A percentile compares a stretch with the other conserved stretches of the same genome.
phyloP scores from a whole-genome alignment of 2,329 filamentous ascomycete species.

The Aspergillus persii region DNA sequence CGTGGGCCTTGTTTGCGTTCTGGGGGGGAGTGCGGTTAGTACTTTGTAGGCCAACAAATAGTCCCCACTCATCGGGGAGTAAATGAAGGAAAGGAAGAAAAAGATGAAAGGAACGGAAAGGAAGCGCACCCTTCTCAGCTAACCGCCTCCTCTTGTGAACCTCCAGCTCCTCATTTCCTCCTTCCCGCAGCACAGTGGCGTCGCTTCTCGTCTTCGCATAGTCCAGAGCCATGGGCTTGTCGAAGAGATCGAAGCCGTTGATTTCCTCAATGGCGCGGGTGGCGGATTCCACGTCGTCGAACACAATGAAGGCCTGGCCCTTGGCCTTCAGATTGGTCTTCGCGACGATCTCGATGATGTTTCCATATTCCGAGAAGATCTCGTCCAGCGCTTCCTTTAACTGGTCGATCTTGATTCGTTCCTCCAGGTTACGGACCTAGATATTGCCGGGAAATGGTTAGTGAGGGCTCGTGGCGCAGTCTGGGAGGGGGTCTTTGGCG shows the following conservation, averaged over 20 bases:
- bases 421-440: constrained; percentile 78
- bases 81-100: constrained; percentile 9
- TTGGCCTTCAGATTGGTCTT: constrained; percentile 90
- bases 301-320: constrained; percentile 94
- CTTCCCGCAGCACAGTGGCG: constrained; percentile 73
- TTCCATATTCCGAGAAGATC: constrained; percentile 87
- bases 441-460: constrained; percentile 6
- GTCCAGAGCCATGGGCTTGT: constrained; percentile 82
- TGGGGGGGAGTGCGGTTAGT: constrained; percentile 26
- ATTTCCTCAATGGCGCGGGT: constrained; percentile 79
- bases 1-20: constrained; percentile 79
- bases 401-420: constrained; percentile 78
- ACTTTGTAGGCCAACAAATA: too few relatives aligned
- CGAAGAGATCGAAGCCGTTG: constrained; percentile 89
- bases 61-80: too few relatives aligned
- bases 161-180: constrained; percentile 79
- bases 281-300: constrained; percentile 76
- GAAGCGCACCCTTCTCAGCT: constrained; percentile 76
- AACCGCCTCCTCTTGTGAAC: constrained; percentile 77
- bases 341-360: constrained; percentile 77
- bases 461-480: constrained; percentile 7
- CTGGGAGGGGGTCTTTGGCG: constrained; percentile 11
- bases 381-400: constrained; percentile 70
- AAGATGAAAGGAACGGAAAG: constrained; percentile 3
- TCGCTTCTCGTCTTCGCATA: constrained; percentile 83